Percentiles rank a stretch among this genome's conserved stretches.
phyloP scores from a whole-genome alignment of 805 yeast species.

The Myxozyma melibiosi region DNA sequence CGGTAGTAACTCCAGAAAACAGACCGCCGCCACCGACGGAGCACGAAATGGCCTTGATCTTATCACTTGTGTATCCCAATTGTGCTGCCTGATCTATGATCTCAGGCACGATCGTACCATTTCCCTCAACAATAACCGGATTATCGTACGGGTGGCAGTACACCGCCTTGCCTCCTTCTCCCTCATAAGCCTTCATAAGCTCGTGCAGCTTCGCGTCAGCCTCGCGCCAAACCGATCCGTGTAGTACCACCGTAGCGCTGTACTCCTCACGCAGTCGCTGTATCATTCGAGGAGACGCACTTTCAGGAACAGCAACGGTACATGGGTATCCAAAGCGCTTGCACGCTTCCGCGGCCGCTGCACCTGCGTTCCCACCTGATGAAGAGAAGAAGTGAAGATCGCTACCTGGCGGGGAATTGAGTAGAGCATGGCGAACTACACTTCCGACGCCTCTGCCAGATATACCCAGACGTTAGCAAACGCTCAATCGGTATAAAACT shows the following conservation, averaged over 20 bases:
- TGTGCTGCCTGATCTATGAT: constrained; percentile 73
- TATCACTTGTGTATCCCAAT: constrained; percentile 42
- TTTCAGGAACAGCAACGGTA: constrained; percentile 63
- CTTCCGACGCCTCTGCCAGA: constrained; percentile 72
- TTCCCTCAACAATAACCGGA: constrained; percentile 92
- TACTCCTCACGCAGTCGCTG: constrained; percentile 47
- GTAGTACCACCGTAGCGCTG: constrained; percentile 58
- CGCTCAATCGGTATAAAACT: background rate
- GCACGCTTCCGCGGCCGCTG: constrained; percentile 92
- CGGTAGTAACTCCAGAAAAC: constrained; percentile 82
- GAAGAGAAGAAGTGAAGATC: constrained; percentile 66
- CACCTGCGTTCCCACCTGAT: constrained; percentile 97
- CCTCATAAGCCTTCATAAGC: constrained; percentile 60
- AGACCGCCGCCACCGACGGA: constrained; percentile 98
- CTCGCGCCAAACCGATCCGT: constrained; percentile 78
- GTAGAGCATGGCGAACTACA: constrained; percentile 57
- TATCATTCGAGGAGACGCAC: constrained; percentile 51
- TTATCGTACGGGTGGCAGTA: constrained; percentile 93
- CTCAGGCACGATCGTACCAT: constrained; percentile 90
- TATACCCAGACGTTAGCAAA: no score
- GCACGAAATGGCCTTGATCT: constrained; percentile 79
- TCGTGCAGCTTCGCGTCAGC: constrained; percentile 78
- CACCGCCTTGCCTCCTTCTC: constrained; percentile 64
- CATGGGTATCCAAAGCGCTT: constrained; percentile 57
- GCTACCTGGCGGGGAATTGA: constrained; percentile 30